These are phyloP conservation scores for Gossypium davidsonii DNA, from an alignment of 441 rosid genomes.

Conservation along the genomic window DNA sequence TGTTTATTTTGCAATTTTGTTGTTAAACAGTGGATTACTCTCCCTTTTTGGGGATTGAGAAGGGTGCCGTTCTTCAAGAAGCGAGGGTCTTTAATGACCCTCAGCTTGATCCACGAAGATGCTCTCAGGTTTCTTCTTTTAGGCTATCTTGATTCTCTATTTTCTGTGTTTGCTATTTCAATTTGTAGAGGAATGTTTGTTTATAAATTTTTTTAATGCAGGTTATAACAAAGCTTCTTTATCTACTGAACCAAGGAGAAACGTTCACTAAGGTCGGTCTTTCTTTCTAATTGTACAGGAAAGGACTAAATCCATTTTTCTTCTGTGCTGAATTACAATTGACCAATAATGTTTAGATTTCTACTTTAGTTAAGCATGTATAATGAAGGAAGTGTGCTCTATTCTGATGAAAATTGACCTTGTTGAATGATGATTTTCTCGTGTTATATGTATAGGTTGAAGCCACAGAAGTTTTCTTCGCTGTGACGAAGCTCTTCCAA, in stretches of 20 bases:
- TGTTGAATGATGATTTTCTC: slow-evolving; percentile 11
- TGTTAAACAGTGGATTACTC: slow-evolving; percentile 73
- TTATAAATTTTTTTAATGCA: slow-evolving; percentile 22
- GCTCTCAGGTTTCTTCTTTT: slow-evolving; percentile 76
- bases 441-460: slow-evolving; percentile 46
- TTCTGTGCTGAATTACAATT: not conserved
- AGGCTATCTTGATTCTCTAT: not conserved
- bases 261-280: slow-evolving; percentile 72
- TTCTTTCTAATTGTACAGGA: not conserved
- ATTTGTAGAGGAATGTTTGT: slow-evolving; percentile 1
- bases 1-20: slow-evolving; percentile 16
- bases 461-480: slow-evolving; percentile 89
- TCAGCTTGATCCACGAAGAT: slow-evolving; percentile 92
- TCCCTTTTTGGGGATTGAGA: slow-evolving; percentile 94
- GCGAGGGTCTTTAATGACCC: slow-evolving; percentile 96
- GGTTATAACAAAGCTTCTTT: slow-evolving; percentile 95
- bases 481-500: slow-evolving; percentile 97
- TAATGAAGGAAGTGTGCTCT: slow-evolving; percentile 4
- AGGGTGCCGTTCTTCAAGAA: slow-evolving; percentile 98
- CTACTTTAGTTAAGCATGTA: slow-evolving; percentile 6
- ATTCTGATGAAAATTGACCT: not conserved
- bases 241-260: slow-evolving; percentile 95
- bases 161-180: not conserved
- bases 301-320: not conserved
- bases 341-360: not conserved